Evolutionary conservation across 108 stramenopile genomes (phyloP).

Genomic region (Thalassiosira profunda): DNA sequence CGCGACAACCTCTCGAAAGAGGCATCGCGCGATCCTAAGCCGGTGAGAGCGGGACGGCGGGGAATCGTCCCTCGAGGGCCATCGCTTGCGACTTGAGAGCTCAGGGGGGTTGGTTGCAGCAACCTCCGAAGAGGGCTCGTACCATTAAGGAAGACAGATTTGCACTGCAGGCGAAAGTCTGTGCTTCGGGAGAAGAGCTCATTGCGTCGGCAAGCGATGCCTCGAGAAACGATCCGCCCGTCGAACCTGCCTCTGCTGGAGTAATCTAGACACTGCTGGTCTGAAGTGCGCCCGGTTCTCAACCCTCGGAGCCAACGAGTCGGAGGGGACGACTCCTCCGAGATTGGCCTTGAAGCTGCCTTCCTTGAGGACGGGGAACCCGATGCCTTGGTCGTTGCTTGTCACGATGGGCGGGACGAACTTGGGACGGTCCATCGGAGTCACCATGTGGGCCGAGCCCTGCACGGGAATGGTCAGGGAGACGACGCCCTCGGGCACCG

Average conservation of each 20-base stretch:
- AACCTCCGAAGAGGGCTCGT: constrained; percentile 8
- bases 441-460: constrained; percentile 11
- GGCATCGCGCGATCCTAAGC: background rate
- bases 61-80: too few species aligned
- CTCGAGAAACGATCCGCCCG: constrained; percentile 8
- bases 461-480: constrained; percentile 5
- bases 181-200: constrained; percentile 32
- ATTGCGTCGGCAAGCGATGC: constrained; percentile 30
- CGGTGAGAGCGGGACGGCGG: constrained; percentile 2
- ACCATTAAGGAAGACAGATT: constrained; percentile 11
- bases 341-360: constrained; percentile 1
- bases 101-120: constrained; percentile 14
- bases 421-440: constrained; percentile 10
- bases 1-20: constrained; percentile 6
- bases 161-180: background rate
- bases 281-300: constrained; percentile 71
- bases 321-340: background rate
- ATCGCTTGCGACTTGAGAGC: too few species aligned
- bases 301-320: constrained; percentile 30
- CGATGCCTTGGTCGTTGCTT: background rate
- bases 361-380: constrained; percentile 24
- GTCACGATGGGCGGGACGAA: constrained; percentile 6
- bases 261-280: constrained; percentile 89
- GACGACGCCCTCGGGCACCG: background rate
- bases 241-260: constrained; percentile 32